Evolutionary conservation across 2,329 filamentous ascomycete species (phyloP).

Genomic region (Aspergillus viridinutans): DNA sequence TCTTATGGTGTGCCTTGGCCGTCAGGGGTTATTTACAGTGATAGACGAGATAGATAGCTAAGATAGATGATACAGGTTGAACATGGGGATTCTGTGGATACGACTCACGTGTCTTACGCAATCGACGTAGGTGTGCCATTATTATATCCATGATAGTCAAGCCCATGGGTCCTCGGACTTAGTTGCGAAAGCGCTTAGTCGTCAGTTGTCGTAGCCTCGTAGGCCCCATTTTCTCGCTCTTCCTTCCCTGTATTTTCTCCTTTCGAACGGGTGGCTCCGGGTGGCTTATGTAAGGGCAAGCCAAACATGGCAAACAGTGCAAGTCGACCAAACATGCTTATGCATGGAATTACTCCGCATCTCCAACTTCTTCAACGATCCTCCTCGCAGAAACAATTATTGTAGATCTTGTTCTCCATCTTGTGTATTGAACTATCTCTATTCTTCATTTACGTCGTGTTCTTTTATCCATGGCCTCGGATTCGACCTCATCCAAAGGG

Average conservation of each 20-base stretch:
- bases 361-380: background rate
- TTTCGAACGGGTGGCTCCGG: background rate
- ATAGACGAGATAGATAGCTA: background rate
- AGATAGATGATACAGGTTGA: background rate
- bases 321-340: slow-evolving; percentile 13
- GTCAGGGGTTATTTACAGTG: slow-evolving; percentile 1
- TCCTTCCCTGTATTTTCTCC: background rate
- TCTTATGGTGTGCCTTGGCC: slow-evolving; percentile 8
- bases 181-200: background rate
- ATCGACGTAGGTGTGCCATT: background rate
- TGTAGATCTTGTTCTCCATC: background rate
- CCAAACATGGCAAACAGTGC: slow-evolving; percentile 11
- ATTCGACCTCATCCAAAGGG: slow-evolving; percentile 29
- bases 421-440: background rate
- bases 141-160: background rate
- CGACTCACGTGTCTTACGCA: background rate
- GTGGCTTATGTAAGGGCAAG: background rate
- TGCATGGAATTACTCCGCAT: background rate
- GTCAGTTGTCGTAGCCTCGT: background rate
- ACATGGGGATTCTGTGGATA: background rate
- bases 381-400: background rate
- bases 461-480: slow-evolving; percentile 26
- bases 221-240: background rate
- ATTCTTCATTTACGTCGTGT: background rate
- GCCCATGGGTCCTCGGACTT: background rate